Evolutionary conservation across 148 eudicot species (phyloP).

Genomic region (Dysphania ambrosioides): DNA sequence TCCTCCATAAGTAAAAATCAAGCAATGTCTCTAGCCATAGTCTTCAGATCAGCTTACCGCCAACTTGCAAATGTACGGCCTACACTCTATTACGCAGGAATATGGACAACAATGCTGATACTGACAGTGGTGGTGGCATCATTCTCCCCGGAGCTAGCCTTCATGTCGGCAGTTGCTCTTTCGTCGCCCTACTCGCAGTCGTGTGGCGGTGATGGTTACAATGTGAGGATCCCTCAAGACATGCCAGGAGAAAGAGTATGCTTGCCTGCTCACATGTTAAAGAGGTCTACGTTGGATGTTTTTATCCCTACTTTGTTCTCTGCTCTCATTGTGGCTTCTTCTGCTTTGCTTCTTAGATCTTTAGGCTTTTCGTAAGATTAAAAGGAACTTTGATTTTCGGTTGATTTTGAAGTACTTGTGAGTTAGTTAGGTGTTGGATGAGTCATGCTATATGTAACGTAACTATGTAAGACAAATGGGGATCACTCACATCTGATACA

Average conservation of each 20-base stretch:
- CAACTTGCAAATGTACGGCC: slow-evolving; percentile 11
- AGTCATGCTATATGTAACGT: slow-evolving; percentile 27
- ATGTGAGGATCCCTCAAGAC: slow-evolving; percentile 41
- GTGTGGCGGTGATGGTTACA: slow-evolving; percentile 26
- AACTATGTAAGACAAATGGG: too few relatives aligned
- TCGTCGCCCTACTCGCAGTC: slow-evolving; percentile 23
- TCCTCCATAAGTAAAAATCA: background rate
- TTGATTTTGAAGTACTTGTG: background rate
- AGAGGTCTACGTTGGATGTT: slow-evolving; percentile 33
- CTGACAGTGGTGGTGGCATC: slow-evolving; percentile 36
- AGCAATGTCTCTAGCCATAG: background rate
- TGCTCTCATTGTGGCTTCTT: slow-evolving; percentile 36
- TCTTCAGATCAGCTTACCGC: slow-evolving; percentile 18
- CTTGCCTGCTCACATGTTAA: slow-evolving; percentile 33
- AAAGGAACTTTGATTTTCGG: background rate
- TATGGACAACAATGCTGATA: slow-evolving; percentile 30
- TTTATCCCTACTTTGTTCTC: slow-evolving; percentile 40
- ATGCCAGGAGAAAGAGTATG: slow-evolving; percentile 37
- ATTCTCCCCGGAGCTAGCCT: slow-evolving; percentile 37
- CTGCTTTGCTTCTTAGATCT: slow-evolving; percentile 35
- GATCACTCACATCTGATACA: too few relatives aligned
- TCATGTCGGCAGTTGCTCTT: slow-evolving; percentile 23
- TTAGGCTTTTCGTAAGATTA: slow-evolving; percentile 24
- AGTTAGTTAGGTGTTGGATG: slow-evolving; percentile 18
- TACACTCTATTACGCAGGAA: slow-evolving; percentile 20